A percentile compares a stretch with the other conserved stretches of the same genome.
phyloP scores from a whole-genome alignment of 345 rosid genomes.

The Salix koriyanagi region DNA sequence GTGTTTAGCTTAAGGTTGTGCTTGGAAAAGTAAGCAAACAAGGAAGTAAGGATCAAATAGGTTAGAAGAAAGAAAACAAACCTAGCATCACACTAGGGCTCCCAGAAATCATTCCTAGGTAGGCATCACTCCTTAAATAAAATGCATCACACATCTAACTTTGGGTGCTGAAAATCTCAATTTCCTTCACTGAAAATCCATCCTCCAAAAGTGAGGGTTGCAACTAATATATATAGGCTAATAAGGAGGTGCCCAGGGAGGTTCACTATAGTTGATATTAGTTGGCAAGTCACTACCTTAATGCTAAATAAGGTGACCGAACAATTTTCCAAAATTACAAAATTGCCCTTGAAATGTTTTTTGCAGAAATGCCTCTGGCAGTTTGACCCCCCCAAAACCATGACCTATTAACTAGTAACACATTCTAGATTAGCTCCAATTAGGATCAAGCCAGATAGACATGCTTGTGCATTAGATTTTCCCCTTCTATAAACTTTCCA shows the following conservation, averaged over 20 bases:
- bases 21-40: neutral
- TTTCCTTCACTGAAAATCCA: neutral
- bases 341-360: neutral
- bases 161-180: neutral
- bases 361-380: neutral
- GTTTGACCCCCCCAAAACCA: neutral
- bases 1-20: neutral
- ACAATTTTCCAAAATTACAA: neutral
- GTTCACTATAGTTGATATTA: neutral
- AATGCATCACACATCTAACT: neutral
- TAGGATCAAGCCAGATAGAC: neutral
- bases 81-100: neutral
- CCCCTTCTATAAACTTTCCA: neutral
- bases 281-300: neutral
- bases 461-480: neutral
- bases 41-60: neutral
- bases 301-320: neutral
- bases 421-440: neutral
- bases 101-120: neutral
- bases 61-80: neutral
- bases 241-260: neutral
- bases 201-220: neutral
- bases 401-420: neutral
- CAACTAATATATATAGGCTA: neutral
- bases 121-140: neutral